Evolutionary conservation across 2,329 filamentous ascomycete species (phyloP).

Genomic region (Keithomyces neogunnii): DNA sequence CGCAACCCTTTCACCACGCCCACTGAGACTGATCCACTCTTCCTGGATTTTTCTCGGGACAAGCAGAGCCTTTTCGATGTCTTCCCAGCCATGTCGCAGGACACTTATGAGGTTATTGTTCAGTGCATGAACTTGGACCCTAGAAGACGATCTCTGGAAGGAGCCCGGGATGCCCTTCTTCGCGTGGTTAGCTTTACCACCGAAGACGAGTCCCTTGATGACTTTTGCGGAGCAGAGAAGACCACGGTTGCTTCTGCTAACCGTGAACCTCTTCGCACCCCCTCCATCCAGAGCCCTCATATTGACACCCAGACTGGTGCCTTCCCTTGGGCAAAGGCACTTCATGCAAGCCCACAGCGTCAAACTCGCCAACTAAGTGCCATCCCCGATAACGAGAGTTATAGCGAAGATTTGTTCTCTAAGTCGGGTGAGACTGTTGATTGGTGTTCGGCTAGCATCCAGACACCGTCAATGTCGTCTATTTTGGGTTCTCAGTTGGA

Average conservation of each 20-base stretch:
- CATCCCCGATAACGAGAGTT: slow-evolving; percentile 74
- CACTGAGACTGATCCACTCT: slow-evolving; percentile 82
- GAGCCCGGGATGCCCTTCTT: slow-evolving; percentile 67
- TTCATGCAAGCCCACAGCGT: slow-evolving; percentile 62
- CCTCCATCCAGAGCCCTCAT: slow-evolving; percentile 83
- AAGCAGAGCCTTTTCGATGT: slow-evolving; percentile 96
- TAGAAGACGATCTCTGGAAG: slow-evolving; percentile 72
- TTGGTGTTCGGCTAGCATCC: slow-evolving; percentile 70
- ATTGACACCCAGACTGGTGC: slow-evolving; percentile 58
- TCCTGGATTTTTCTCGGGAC: slow-evolving; percentile 86
- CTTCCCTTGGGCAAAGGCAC: slow-evolving; percentile 91
- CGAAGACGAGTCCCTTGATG: slow-evolving; percentile 81
- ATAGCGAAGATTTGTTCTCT: slow-evolving; percentile 78
- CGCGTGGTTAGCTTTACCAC: slow-evolving; percentile 88
- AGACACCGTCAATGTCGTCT: slow-evolving; percentile 76
- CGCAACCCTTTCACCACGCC: slow-evolving; percentile 93
- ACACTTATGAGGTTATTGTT: slow-evolving; percentile 89
- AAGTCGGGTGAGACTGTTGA: slow-evolving; percentile 63
- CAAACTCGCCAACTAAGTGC: slow-evolving; percentile 78
- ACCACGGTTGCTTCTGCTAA: slow-evolving; percentile 75
- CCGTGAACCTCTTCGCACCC: slow-evolving; percentile 89
- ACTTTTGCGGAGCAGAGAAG: slow-evolving; percentile 81
- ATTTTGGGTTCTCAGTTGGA: slow-evolving; percentile 76
- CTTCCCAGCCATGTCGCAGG: slow-evolving; percentile 96
- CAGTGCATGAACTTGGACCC: slow-evolving; percentile 90